These are phyloP conservation scores for Pseudoturritis turrita DNA, from an alignment of 345 rosid genomes.

Conservation along the genomic window DNA sequence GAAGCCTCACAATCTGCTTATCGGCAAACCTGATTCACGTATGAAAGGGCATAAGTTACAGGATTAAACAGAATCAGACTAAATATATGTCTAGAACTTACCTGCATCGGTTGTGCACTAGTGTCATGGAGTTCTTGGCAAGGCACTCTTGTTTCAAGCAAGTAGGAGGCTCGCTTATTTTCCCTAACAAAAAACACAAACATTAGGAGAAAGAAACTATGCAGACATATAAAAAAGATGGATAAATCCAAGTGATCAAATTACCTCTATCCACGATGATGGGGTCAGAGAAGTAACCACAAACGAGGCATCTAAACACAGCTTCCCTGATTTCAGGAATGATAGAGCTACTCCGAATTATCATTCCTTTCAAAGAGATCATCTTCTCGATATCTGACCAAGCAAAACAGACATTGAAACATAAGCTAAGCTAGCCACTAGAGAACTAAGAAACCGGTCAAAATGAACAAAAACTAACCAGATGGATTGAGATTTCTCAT, in stretches of 20 bases:
- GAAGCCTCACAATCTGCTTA: conserved; percentile 98
- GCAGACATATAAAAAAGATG: not conserved
- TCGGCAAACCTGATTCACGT: conserved; percentile 67
- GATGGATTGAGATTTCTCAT: conserved; percentile 97
- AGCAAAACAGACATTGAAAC: conserved; percentile 8
- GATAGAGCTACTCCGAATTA: conserved; percentile 85
- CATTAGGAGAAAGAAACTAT: not conserved
- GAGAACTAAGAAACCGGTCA: not conserved
- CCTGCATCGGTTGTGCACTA: conserved; percentile 98
- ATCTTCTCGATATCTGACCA: conserved; percentile 90
- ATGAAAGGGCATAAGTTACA: not conserved
- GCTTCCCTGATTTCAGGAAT: conserved; percentile 99
- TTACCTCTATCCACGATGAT: conserved; percentile 95
- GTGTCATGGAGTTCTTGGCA: conserved; percentile 82
- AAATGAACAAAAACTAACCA: conserved; percentile 35
- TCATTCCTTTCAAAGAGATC: conserved; percentile 93
- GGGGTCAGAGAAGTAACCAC: conserved; percentile 82
- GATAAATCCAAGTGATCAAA: not conserved
- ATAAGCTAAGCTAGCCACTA: conserved; percentile 1
- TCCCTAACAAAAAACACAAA: conserved; percentile 41
- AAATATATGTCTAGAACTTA: conserved; percentile 16
- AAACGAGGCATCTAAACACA: conserved; percentile 79
- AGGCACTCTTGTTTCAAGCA: conserved; percentile 83
- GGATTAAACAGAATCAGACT: not conserved
- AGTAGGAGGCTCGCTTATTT: conserved; percentile 68